phyloP scores from a whole-genome alignment of 768 basidiomycete species.

The Sarcodon aspratus region DNA sequence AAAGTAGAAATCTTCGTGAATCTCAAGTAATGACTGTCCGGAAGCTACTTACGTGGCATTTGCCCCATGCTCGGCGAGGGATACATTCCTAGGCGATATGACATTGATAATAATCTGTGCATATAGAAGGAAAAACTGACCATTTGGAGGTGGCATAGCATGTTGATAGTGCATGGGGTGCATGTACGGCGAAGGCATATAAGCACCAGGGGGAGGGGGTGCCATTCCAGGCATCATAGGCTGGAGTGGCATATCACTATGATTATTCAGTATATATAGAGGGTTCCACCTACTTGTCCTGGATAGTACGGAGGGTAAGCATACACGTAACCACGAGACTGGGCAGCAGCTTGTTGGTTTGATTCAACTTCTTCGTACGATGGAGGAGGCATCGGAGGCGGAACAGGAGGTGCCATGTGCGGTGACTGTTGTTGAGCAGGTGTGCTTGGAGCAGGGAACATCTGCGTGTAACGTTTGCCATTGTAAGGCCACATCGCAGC shows the following conservation, averaged over 20 bases:
- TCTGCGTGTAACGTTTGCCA: conserved; percentile 74
- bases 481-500: conserved; percentile 80
- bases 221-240: conserved; percentile 83
- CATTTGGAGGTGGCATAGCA: conserved; percentile 64
- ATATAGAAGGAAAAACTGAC: conserved; percentile 23
- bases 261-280: conserved; percentile 1
- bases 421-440: conserved; percentile 54
- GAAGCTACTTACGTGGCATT: conserved; percentile 64
- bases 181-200: conserved; percentile 76
- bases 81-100: conserved; percentile 55
- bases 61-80: conserved; percentile 72
- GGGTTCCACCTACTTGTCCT: conserved; percentile 45
- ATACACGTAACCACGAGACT: conserved; percentile 51
- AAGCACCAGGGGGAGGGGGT: conserved; percentile 69
- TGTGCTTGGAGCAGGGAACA: conserved; percentile 58
- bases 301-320: conserved; percentile 71
- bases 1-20: conserved; percentile 3
- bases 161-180: conserved; percentile 80
- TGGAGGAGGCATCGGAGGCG: conserved; percentile 60
- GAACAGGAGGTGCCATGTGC: conserved; percentile 56
- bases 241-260: conserved; percentile 19
- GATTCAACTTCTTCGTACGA: conserved; percentile 73
- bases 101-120: background rate
- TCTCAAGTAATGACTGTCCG: background rate
- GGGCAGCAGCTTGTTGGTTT: conserved; percentile 28